These are phyloP conservation scores for Pythium graminicola DNA, from an alignment of 352 stramenopile species.

Conservation along the genomic window DNA sequence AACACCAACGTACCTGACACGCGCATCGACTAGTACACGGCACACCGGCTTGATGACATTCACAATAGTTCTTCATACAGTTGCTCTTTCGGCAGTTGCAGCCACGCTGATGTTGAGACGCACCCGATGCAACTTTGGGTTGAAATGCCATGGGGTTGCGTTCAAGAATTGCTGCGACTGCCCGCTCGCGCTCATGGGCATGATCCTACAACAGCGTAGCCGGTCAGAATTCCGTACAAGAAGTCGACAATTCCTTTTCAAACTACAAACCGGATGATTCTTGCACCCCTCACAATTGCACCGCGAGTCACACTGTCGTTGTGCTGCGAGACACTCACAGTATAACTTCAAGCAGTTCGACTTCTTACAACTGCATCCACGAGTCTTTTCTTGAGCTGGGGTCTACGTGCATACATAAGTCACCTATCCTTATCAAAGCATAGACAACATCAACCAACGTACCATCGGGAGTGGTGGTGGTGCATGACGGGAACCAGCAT, in stretches of 20 bases:
- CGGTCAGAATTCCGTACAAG: too few species aligned
- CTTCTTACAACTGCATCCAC: conserved; percentile 95
- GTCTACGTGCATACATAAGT: too few species aligned
- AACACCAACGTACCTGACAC: conserved; percentile 49
- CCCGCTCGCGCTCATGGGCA: conserved; percentile 53
- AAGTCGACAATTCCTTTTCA: too few species aligned
- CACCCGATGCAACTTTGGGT: conserved; percentile 87
- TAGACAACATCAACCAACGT: background rate
- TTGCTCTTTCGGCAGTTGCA: conserved; percentile 95
- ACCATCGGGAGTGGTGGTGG: conserved; percentile 1
- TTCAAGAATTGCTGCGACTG: conserved; percentile 86
- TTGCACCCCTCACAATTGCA: conserved; percentile 84
- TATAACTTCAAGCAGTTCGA: conserved; percentile 96
- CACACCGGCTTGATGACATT: conserved; percentile 91
- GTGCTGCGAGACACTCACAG: conserved; percentile 73
- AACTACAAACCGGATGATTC: conserved; percentile 33
- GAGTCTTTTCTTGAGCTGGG: conserved; percentile 37
- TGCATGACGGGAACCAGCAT: too few species aligned
- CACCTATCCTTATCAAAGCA: too few species aligned
- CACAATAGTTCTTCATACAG: conserved; percentile 98
- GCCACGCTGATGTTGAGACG: conserved; percentile 84
- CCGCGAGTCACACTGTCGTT: conserved; percentile 58
- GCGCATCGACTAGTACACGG: conserved; percentile 77
- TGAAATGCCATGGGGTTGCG: conserved; percentile 93
- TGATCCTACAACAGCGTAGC: conserved; percentile 38